Evolutionary conservation across 139 green algal genomes (phyloP).

Genomic region (Edaphochlamys debaryana): DNA sequence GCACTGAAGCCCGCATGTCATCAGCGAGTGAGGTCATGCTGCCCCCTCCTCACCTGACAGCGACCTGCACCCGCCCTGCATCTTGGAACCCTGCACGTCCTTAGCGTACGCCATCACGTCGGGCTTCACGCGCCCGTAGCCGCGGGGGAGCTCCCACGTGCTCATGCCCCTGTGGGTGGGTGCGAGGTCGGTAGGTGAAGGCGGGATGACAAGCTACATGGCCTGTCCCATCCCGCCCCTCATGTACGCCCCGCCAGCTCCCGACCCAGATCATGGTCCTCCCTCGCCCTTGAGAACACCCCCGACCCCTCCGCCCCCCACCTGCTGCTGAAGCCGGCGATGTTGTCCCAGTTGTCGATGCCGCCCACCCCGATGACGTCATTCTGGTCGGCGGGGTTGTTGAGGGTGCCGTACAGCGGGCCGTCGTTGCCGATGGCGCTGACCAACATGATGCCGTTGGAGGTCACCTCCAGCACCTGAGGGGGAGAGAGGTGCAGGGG

Average conservation of each 20-base stretch:
- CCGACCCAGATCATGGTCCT: too few species aligned
- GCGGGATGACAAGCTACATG: too few species aligned
- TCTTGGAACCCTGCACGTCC: slow-evolving; percentile 93
- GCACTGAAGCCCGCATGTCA: too few species aligned
- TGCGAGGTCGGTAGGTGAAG: too few species aligned
- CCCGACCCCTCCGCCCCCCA: too few species aligned
- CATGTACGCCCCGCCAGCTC: too few species aligned
- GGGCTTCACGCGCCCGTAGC: slow-evolving; percentile 88
- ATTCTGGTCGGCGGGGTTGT: slow-evolving; percentile 98
- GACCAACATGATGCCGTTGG: slow-evolving; percentile 94
- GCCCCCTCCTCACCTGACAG: slow-evolving; percentile 69
- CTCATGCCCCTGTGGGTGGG: slow-evolving; percentile 89
- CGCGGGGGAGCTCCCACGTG: slow-evolving; percentile 93
- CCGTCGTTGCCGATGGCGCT: slow-evolving; percentile 97
- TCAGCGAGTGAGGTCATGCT: too few species aligned
- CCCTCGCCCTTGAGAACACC: too few species aligned
- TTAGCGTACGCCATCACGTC: slow-evolving; percentile 96
- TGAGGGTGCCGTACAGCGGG: slow-evolving; percentile 96
- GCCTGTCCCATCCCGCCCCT: too few species aligned
- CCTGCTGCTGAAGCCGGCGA: slow-evolving; percentile 93
- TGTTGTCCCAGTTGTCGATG: slow-evolving; percentile 88
- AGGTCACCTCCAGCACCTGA: slow-evolving; percentile 89
- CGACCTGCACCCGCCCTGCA: slow-evolving; percentile 86
- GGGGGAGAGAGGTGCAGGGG: slow-evolving; percentile 7
- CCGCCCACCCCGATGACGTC: slow-evolving; percentile 98